Evolutionary conservation across 495 filamentous ascomycete species (phyloP).

Genomic region (Penicillium atrosanguineum): DNA sequence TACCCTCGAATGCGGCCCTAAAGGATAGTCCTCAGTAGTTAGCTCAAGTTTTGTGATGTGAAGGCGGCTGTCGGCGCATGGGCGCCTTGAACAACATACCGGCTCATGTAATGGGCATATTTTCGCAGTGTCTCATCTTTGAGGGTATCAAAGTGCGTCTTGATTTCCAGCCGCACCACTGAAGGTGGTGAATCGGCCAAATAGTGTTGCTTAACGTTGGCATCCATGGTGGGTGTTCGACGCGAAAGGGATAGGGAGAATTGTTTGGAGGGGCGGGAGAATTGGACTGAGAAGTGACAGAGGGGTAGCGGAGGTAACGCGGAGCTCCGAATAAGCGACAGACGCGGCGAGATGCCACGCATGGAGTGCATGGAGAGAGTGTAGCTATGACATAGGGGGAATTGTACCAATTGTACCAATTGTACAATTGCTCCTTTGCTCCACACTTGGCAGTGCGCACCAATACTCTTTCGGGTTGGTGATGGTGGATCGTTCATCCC

Average conservation of each 20-base stretch:
- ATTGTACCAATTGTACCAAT: constrained; percentile 12
- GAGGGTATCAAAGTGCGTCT: constrained; percentile 83
- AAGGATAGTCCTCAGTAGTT: constrained; percentile 8
- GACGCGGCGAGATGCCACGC: constrained; percentile 33
- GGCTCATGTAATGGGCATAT: constrained; percentile 91
- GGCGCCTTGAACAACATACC: constrained; percentile 45
- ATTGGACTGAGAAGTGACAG: constrained; percentile 18
- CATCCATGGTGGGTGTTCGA: constrained; percentile 35
- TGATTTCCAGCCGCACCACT: constrained; percentile 80
- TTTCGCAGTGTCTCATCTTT: constrained; percentile 64
- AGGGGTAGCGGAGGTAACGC: constrained; percentile 28
- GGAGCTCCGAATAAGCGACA: constrained; percentile 33
- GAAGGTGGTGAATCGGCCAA: constrained; percentile 86
- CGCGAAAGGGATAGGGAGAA: constrained; percentile 16
- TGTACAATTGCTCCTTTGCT: not conserved
- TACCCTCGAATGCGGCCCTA: constrained; percentile 82
- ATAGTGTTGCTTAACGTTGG: constrained; percentile 59
- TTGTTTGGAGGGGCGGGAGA: constrained; percentile 11
- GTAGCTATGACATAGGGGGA: constrained; percentile 23
- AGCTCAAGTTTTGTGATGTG: constrained; percentile 2
- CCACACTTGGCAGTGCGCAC: not conserved
- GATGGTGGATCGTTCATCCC: not conserved
- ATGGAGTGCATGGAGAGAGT: constrained; percentile 22
- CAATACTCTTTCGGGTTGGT: not conserved
- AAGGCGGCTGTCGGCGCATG: not conserved